Conservation (phyloP, 192 early-diverging fungal species). For the Mortierella hygrophila region DNA sequence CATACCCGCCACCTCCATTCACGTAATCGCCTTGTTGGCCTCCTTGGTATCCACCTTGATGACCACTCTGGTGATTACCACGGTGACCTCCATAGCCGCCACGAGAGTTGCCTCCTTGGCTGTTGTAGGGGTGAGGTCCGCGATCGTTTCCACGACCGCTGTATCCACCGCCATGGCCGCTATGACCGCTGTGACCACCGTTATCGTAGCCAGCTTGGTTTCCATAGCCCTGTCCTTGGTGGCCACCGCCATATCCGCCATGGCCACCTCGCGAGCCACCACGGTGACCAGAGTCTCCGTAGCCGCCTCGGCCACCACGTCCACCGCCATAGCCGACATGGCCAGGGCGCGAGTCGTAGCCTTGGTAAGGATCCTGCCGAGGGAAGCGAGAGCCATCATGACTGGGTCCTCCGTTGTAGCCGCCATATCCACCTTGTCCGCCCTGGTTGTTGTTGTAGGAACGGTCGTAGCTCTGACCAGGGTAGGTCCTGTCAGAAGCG, state of each 20-base stretch:
- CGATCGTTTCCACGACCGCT: slow-evolving; percentile 31
- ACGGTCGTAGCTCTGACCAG: slow-evolving; percentile 49
- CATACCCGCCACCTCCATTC: slow-evolving; percentile 14
- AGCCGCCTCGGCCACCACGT: slow-evolving; percentile 45
- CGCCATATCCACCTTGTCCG: slow-evolving; percentile 37
- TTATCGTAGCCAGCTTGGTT: slow-evolving; percentile 33
- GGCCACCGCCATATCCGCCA: slow-evolving; percentile 42
- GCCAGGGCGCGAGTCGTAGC: slow-evolving; percentile 47
- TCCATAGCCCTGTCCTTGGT: slow-evolving; percentile 24
- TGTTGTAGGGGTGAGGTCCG: neutral
- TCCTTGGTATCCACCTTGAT: slow-evolving; percentile 31
- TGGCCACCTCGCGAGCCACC: slow-evolving; percentile 35
- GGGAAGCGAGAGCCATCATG: slow-evolving; percentile 50
- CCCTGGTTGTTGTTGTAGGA: slow-evolving; percentile 33
- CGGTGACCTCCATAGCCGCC: slow-evolving; percentile 23
- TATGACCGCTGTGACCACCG: neutral
- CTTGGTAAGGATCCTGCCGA: slow-evolving; percentile 39
- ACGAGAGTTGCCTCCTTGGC: slow-evolving; percentile 1
- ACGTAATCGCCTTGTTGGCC: slow-evolving; percentile 7
- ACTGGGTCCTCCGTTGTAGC: slow-evolving; percentile 32
- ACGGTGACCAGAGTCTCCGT: slow-evolving; percentile 38
- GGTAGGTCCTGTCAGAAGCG: slow-evolving; percentile 34
- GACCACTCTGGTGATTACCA: slow-evolving; percentile 23
- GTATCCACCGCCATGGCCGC: slow-evolving; percentile 4
- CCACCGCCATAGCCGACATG: slow-evolving; percentile 40